Conservation (phyloP, 2,329 filamentous ascomycete species). For the Bipolaris cookei region DNA sequence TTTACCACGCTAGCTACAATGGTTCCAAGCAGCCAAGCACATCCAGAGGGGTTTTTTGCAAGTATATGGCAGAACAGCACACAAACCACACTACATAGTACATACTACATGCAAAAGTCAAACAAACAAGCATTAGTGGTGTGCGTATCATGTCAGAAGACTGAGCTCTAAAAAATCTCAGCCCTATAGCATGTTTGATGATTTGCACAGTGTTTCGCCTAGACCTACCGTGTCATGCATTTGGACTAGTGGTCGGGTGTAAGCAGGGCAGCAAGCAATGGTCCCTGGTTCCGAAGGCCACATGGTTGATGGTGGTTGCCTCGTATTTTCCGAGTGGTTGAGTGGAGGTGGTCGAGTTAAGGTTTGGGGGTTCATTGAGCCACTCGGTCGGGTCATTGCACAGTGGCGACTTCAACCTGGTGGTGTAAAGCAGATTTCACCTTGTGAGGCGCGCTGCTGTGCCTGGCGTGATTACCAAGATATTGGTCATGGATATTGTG, state of each 20-base stretch:
- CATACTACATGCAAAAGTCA: too few species aligned
- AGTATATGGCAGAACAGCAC: not conserved
- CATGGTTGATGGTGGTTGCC: too few species aligned
- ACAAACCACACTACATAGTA: too few species aligned
- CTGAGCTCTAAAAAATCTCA: not conserved
- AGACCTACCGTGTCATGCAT: not conserved
- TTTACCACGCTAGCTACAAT: slow-evolving; percentile 5
- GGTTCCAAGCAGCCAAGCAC: slow-evolving; percentile 1
- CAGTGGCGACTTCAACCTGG: slow-evolving; percentile 2
- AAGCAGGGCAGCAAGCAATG: not conserved
- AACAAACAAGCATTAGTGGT: not conserved
- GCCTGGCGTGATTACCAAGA: not conserved
- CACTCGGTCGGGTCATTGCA: slow-evolving; percentile 17
- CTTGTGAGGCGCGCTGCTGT: not conserved
- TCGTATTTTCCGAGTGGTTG: slow-evolving; percentile 8
- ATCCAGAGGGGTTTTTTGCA: not conserved
- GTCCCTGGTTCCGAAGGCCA: too few species aligned
- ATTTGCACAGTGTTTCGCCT: not conserved
- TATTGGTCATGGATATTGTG: not conserved
- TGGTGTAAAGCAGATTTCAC: slow-evolving; percentile 19
- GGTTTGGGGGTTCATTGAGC: slow-evolving; percentile 23
- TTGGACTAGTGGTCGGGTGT: not conserved
- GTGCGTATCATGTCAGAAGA: not conserved
- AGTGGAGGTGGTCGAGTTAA: slow-evolving; percentile 28
- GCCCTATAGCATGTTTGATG: not conserved